Percentiles rank a stretch among this genome's conserved stretches.
Conservation (phyloP, 2,329 filamentous ascomycete species). For the Chalaropsis ovoidea region DNA sequence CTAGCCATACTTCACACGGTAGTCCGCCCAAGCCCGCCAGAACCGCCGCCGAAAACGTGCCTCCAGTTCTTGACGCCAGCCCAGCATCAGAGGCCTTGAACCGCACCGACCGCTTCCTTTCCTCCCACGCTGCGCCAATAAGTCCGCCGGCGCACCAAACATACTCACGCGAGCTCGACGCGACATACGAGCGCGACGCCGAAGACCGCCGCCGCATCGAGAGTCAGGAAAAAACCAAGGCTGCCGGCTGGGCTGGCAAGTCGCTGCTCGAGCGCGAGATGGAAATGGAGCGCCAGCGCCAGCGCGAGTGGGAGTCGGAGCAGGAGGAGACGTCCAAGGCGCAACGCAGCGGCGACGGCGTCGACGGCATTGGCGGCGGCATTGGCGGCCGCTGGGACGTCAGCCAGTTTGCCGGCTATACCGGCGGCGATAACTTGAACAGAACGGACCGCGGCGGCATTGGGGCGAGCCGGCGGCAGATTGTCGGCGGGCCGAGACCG, state of each 20-base stretch:
- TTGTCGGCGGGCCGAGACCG: conserved; percentile 62
- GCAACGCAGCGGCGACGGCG: conserved; percentile 41
- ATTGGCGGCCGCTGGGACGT: conserved; percentile 63
- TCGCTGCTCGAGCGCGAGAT: conserved; percentile 64
- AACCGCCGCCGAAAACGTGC: conserved; percentile 24
- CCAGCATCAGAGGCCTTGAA: not conserved
- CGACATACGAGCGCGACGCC: conserved; percentile 50
- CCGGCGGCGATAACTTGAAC: conserved; percentile 66
- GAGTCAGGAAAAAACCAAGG: conserved; percentile 51
- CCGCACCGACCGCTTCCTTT: conserved; percentile 50
- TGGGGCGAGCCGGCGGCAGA: conserved; percentile 62
- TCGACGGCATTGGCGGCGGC: conserved; percentile 57
- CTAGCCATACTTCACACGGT: conserved; percentile 38
- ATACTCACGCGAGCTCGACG: conserved; percentile 47
- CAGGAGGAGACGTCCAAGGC: conserved; percentile 55
- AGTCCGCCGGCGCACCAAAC: conserved; percentile 37
- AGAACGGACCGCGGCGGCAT: conserved; percentile 50
- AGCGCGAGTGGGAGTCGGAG: conserved; percentile 68
- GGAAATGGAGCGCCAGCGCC: conserved; percentile 66
- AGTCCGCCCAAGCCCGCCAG: conserved; percentile 17
- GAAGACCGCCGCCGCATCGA: conserved; percentile 53
- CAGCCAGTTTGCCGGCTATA: conserved; percentile 63
- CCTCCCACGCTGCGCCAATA: conserved; percentile 35
- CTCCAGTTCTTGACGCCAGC: conserved; percentile 30
- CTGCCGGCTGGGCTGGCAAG: conserved; percentile 51